Evolutionary conservation across 108 stramenopile genomes (phyloP).

Genomic region (Cyclotella kingstonii): DNA sequence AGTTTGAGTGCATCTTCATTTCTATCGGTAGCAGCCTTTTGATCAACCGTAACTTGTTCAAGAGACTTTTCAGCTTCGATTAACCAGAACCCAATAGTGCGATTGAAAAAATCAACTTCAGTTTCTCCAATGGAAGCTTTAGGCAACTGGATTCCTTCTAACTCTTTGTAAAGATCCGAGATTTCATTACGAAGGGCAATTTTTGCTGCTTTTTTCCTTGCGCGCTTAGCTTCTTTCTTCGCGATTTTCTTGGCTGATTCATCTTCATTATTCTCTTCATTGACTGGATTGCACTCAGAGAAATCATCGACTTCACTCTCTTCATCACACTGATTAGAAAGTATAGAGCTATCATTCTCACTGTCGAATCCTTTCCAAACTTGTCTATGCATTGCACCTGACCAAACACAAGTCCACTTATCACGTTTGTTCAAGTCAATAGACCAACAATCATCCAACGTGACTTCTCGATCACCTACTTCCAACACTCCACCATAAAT

Average conservation of each 20-base stretch:
- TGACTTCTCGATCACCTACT: slow-evolving; percentile 89
- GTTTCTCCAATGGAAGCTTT: slow-evolving; percentile 68
- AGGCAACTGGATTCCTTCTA: slow-evolving; percentile 48
- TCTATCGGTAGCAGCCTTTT: slow-evolving; percentile 67
- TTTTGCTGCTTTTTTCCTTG: slow-evolving; percentile 47
- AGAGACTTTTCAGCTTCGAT: slow-evolving; percentile 33
- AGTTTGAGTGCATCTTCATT: slow-evolving; percentile 77
- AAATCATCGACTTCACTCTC: slow-evolving; percentile 63
- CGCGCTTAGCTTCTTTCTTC: slow-evolving; percentile 9
- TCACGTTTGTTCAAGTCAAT: slow-evolving; percentile 83
- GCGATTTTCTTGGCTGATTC: slow-evolving; percentile 6
- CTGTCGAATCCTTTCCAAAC: slow-evolving; percentile 82
- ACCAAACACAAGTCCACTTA: slow-evolving; percentile 81
- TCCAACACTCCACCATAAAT: slow-evolving; percentile 85
- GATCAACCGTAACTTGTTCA: slow-evolving; percentile 25
- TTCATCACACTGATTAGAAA: slow-evolving; percentile 53
- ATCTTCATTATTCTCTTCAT: slow-evolving; percentile 46
- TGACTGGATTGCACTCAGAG: background rate
- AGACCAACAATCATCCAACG: slow-evolving; percentile 87
- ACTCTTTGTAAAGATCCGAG: slow-evolving; percentile 57
- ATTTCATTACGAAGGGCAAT: slow-evolving; percentile 64
- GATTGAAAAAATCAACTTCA: slow-evolving; percentile 81
- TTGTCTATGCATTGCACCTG: slow-evolving; percentile 86
- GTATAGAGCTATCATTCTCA: slow-evolving; percentile 81
- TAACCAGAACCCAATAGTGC: slow-evolving; percentile 77